These are phyloP conservation scores for Candida sanyiensis DNA, from an alignment of 805 yeast species.

Conservation along the genomic window DNA sequence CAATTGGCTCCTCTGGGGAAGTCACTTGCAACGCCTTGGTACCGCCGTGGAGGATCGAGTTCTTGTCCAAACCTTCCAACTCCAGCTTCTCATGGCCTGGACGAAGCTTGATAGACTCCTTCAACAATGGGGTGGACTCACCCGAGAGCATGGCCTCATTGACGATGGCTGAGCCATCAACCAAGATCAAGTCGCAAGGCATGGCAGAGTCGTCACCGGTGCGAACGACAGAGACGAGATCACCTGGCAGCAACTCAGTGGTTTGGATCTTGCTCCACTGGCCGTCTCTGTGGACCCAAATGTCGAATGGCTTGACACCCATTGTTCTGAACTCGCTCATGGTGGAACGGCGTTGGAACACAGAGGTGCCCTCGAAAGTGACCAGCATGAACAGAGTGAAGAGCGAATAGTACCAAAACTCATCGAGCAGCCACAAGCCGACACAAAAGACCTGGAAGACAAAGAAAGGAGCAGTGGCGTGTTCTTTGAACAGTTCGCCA, in stretches of 20 bases:
- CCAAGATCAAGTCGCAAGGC: conserved; percentile 85
- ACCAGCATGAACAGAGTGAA: conserved; percentile 90
- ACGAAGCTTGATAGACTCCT: conserved; percentile 84
- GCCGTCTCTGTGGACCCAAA: conserved; percentile 64
- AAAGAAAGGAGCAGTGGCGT: conserved; percentile 96
- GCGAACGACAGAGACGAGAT: conserved; percentile 79
- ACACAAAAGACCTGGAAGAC: conserved; percentile 96
- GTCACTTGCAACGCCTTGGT: conserved; percentile 93
- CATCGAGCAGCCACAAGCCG: conserved; percentile 93
- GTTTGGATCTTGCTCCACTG: conserved; percentile 70
- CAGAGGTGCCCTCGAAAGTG: conserved; percentile 89
- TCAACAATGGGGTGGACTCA: conserved; percentile 93
- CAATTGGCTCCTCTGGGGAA: conserved; percentile 44
- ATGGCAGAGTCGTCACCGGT: conserved; percentile 87
- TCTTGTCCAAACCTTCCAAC: conserved; percentile 81
- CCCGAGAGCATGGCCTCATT: conserved; percentile 99
- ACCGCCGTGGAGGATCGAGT: conserved; percentile 89
- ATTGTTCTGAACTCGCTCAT: conserved; percentile 93
- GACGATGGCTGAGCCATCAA: conserved; percentile 90
- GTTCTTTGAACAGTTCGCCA: conserved; percentile 86
- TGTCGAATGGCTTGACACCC: conserved; percentile 89
- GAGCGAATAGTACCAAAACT: conserved; percentile 91
- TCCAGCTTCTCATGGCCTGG: conserved; percentile 64
- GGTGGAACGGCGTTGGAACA: conserved; percentile 91
- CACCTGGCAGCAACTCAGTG: conserved; percentile 82